Evolutionary conservation across 352 stramenopile species (phyloP), one percentile per base, ranked within the genome.

Genomic region (Phytophthora colocasiae): DNA sequence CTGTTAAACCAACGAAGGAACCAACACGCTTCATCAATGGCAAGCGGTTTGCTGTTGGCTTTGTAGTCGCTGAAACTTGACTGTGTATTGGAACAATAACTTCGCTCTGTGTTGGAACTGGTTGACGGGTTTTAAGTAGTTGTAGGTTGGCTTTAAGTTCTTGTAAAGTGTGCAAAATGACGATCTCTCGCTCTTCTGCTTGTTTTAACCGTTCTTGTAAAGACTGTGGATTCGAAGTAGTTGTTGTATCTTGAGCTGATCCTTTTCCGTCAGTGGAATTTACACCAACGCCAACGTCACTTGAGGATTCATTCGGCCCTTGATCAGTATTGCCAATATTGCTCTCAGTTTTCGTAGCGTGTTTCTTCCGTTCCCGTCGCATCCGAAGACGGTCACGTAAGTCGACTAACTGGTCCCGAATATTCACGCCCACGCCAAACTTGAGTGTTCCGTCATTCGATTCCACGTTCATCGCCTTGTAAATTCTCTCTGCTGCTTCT

Each of bases 391-490:
- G 31, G 3, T 75, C 59, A 6, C 69, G 69, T 14, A 78, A 66
- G n/a, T 38, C 27, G 9, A 75, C 22, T 14, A 78, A 31, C 17
- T 66, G 58, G 12, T 74, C 64, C 19, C 65, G 62, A 2, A 70
- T 58, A 29, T 57, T 63, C 12, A 50, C 57, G 14, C 66, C 54
- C 15, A 78, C 66, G 0, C 71, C 71, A 56, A 70, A 78, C 44
- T 76, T 75, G 14, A 78, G 40, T 0, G 57, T 66, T 4, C 47
- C 12, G 45, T 78, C 71, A 14, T 60, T 51, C 7, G 68, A 24
- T 5, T 73, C 63, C 12, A 47, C 49, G n/a, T 76, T 71, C 19
- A 78, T 76, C 0, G 69, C 55, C 2, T 40, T 73, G 24, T 75
- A 78, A 22, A 78, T 72, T 0, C 60, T 19, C 17, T 74, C 65